phyloP scores from a whole-genome alignment of 352 stramenopile genomes.

The Phytophthora capsici region DNA sequence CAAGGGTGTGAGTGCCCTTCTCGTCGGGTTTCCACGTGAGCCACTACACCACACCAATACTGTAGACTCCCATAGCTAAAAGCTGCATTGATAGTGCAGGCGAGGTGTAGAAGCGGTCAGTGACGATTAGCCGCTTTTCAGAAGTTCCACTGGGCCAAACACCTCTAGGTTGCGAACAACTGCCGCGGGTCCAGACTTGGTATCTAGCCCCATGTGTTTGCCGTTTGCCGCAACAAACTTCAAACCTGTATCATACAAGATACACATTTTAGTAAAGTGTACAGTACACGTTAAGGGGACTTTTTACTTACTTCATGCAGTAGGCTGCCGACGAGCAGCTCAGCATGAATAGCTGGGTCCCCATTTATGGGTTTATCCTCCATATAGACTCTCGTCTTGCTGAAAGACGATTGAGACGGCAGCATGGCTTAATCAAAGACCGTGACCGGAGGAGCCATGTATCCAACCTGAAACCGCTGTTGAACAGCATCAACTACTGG shows the following conservation, averaged over 20 bases:
- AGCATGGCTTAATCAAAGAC: conserved; percentile 7
- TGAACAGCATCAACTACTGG: conserved; percentile 2
- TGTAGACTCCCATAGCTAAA: conserved; percentile 10
- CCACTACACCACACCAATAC: too few relatives aligned
- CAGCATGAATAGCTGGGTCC: conserved; percentile 5
- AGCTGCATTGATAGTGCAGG: conserved; percentile 10
- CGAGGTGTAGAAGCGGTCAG: conserved; percentile 1
- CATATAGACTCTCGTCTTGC: not conserved
- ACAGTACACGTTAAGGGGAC: conserved; percentile 5
- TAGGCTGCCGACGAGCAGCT: conserved; percentile 3
- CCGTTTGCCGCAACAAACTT: too few relatives aligned
- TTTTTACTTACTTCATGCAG: conserved; percentile 8
- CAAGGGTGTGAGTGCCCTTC: too few relatives aligned
- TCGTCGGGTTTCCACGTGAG: too few relatives aligned
- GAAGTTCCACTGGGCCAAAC: not conserved
- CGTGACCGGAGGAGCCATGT: not conserved
- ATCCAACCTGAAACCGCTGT: not conserved
- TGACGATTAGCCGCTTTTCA: not conserved
- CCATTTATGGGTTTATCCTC: too few relatives aligned
- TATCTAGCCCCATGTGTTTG: not conserved
- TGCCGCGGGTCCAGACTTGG: not conserved
- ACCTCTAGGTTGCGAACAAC: conserved; percentile 1
- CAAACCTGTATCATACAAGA: conserved; percentile 6
- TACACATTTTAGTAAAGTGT: not conserved
- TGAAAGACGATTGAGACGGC: conserved; percentile 3